Evolutionary conservation across 2,329 filamentous ascomycete species (phyloP).

Genomic region (Diaporthe velutina): DNA sequence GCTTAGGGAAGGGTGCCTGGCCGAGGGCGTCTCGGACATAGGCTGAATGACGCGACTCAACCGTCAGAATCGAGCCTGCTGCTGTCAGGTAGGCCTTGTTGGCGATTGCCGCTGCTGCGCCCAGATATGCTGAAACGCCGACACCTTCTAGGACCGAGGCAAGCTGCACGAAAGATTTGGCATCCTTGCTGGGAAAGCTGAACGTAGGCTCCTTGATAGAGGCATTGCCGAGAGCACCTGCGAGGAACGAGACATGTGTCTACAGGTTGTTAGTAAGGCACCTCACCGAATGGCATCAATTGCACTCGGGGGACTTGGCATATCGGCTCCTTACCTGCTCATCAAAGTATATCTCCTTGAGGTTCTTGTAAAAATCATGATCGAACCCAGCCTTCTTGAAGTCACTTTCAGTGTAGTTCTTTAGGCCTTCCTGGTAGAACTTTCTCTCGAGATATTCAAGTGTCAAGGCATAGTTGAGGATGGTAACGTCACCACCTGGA

Average conservation of each 20-base stretch:
- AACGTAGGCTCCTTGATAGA: slow-evolving; percentile 69
- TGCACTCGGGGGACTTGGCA: background rate
- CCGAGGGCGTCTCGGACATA: slow-evolving; percentile 67
- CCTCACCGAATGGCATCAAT: background rate
- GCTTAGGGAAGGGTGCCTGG: slow-evolving; percentile 66
- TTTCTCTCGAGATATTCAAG: slow-evolving; percentile 71
- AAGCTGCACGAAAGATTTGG: slow-evolving; percentile 63
- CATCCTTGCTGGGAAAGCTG: slow-evolving; percentile 63
- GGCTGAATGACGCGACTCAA: slow-evolving; percentile 74
- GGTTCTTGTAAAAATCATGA: slow-evolving; percentile 66
- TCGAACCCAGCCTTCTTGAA: slow-evolving; percentile 31
- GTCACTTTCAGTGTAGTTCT: slow-evolving; percentile 60
- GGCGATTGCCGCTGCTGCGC: slow-evolving; percentile 70
- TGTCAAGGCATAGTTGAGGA: slow-evolving; percentile 62
- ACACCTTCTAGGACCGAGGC: slow-evolving; percentile 69
- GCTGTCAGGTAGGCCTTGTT: slow-evolving; percentile 70
- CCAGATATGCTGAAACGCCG: slow-evolving; percentile 71
- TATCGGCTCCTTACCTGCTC: slow-evolving; percentile 51
- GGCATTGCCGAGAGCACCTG: slow-evolving; percentile 59
- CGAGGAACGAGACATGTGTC: slow-evolving; percentile 70
- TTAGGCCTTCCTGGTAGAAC: slow-evolving; percentile 73
- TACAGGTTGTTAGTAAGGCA: slow-evolving; percentile 31
- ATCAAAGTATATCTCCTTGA: slow-evolving; percentile 68
- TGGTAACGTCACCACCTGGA: slow-evolving; percentile 46
- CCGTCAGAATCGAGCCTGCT: slow-evolving; percentile 73